Conservation (phyloP, 306 rosid genomes). For the Dicorynia guianensis region DNA sequence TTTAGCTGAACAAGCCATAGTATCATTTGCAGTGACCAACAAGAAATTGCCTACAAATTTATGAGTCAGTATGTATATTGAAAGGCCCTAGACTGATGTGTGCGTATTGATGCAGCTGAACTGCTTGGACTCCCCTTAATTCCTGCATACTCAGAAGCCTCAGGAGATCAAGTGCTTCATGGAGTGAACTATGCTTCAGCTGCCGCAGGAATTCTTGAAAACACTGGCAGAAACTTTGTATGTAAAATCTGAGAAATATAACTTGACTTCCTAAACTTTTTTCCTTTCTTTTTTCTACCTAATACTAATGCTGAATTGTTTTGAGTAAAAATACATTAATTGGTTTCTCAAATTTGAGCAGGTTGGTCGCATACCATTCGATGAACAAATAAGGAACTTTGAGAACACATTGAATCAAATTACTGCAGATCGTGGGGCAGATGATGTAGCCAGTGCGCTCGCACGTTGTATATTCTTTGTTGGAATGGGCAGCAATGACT, state of each 20-base stretch:
- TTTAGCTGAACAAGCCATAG: constrained; percentile 5
- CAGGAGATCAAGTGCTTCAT: constrained; percentile 63
- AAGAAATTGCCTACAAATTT: not conserved
- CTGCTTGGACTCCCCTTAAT: constrained; percentile 87
- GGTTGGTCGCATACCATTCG: constrained; percentile 87
- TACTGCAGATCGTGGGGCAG: constrained; percentile 62
- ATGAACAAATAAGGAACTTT: constrained; percentile 78
- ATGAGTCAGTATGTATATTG: not conserved
- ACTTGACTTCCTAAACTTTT: too few relatives aligned
- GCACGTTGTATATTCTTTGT: constrained; percentile 74
- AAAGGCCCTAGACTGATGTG: not conserved
- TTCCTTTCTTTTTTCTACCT: too few relatives aligned
- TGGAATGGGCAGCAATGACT: constrained; percentile 98
- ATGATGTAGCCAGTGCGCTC: constrained; percentile 49
- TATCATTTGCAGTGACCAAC: not conserved
- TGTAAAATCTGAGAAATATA: too few relatives aligned
- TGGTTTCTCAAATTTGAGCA: constrained; percentile 32
- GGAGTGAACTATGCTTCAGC: constrained; percentile 96
- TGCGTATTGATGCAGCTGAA: constrained; percentile 62
- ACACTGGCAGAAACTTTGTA: constrained; percentile 91
- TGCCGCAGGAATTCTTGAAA: constrained; percentile 92
- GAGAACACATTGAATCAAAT: constrained; percentile 76
- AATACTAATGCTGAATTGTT: not conserved
- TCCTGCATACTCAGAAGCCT: constrained; percentile 73
- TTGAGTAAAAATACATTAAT: not conserved